phyloP scores from a whole-genome alignment of 2,329 filamentous ascomycete genomes.

The Ascosphaera apis region DNA sequence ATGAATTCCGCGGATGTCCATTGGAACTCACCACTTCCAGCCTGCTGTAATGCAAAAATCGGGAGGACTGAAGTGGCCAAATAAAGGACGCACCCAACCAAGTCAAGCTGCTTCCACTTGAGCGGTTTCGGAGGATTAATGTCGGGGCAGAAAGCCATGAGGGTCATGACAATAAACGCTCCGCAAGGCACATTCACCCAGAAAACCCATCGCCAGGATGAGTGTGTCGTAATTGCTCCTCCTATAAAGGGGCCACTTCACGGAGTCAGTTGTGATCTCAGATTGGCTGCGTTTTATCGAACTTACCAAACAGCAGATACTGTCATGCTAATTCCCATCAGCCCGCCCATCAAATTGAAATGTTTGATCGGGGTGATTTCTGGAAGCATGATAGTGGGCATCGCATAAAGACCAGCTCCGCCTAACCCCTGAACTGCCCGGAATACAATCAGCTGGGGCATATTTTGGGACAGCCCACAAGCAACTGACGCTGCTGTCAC shows the following conservation, averaged over 20 bases:
- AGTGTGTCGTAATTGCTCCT: conserved; percentile 15
- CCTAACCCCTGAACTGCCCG: conserved; percentile 27
- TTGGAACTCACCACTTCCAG: background rate
- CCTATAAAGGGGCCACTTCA: conserved; percentile 9
- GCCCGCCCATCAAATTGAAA: conserved; percentile 22
- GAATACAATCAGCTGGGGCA: conserved; percentile 24
- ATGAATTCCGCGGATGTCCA: background rate
- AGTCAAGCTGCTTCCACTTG: background rate
- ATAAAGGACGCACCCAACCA: background rate
- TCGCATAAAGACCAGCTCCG: conserved; percentile 24
- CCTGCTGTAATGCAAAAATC: background rate
- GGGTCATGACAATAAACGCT: conserved; percentile 21
- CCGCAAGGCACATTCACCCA: conserved; percentile 32
- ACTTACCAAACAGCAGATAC: conserved; percentile 24
- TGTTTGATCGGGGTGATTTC: conserved; percentile 26
- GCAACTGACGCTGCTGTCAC: background rate
- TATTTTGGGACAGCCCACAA: conserved; percentile 17
- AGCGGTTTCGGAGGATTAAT: background rate
- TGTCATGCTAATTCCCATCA: conserved; percentile 14
- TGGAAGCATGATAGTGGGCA: conserved; percentile 27
- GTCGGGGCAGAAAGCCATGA: conserved; percentile 5
- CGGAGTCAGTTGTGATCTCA: conserved; percentile 10
- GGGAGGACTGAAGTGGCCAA: background rate
- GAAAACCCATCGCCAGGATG: conserved; percentile 31
- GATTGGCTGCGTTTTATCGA: conserved; percentile 16